These are phyloP conservation scores for Cystoderma amianthinum DNA, from an alignment of 768 basidiomycete species.

Conservation along the genomic window DNA sequence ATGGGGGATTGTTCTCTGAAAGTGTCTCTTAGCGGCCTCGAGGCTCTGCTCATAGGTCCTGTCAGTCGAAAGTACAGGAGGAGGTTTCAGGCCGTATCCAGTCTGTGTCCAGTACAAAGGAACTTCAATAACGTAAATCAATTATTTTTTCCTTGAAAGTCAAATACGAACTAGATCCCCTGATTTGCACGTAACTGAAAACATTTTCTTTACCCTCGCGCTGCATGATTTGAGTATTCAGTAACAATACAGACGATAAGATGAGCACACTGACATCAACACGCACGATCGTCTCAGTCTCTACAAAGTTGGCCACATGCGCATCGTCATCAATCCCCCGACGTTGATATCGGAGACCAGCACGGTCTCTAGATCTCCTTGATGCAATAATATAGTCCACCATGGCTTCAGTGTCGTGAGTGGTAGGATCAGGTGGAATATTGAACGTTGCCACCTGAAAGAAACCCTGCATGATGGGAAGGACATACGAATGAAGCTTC, in stretches of 20 bases:
- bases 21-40: conserved; percentile 67
- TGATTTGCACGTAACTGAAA: conserved; percentile 85
- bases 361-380: conserved; percentile 80
- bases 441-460: conserved; percentile 70
- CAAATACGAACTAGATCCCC: conserved; percentile 74
- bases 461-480: conserved; percentile 93
- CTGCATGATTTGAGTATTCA: conserved; percentile 26
- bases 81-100: conserved; percentile 82
- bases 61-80: conserved; percentile 70
- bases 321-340: conserved; percentile 92
- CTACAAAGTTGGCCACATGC: conserved; percentile 92
- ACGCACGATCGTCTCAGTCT: conserved; percentile 85
- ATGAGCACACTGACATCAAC: conserved; percentile 50
- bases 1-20: conserved; percentile 50
- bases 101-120: conserved; percentile 92
- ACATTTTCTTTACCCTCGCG: conserved; percentile 70
- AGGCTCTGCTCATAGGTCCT: conserved; percentile 67
- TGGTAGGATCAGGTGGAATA: conserved; percentile 43
- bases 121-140: conserved; percentile 50
- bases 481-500: conserved; percentile 75
- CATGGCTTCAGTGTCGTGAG: conserved; percentile 35
- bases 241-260: not conserved
- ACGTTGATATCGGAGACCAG: conserved; percentile 91
- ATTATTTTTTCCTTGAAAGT: no score
- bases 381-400: conserved; percentile 83